Base-by-base conservation (phyloP, 2,329 filamentous ascomycete species). In the Didymella segeticola region DNA sequence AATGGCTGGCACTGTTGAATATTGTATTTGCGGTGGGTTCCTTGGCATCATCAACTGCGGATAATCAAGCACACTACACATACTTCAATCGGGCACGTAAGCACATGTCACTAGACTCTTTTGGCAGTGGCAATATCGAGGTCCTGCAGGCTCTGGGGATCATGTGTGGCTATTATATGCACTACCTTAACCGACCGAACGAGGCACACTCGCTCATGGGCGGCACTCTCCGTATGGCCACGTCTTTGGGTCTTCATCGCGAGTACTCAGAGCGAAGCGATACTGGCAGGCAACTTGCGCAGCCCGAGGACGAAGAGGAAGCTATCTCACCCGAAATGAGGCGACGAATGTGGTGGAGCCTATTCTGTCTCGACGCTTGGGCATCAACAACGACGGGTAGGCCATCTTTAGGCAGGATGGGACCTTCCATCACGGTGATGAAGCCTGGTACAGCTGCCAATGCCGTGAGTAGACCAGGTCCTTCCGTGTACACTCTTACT, bases 21-120 rank as follows among this genome's bases (percentile, higher is more conserved):
- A 89, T 89, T 77, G 88, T 92, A 4, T 88, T 91, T 60, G 88
- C 88, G 4, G 84, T 91, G 77, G 89, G 89, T 12, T 89, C 86
- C 63, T 86, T 92, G 43, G 87, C 84, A 1, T 86, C 86, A 29
- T 85, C 83, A 58, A 88, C 87, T 33, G 73, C 77, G 1, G 76
- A 80, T 31, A 87, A 90, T 67, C 83, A 85, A 58, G 85, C 81
- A 50, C 89, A 91, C 64, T 81, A 89, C 64, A 83, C 83, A 58
- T 91, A 88, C 74, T 91, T 89, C 73, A 83, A 83, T 60, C 82
- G 84, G 23, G 86, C 88, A 15, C 87, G 87, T 75, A 82, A 86
- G 49, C 82, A 89, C 63, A 75, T 91, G 9, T 83, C 80, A 7
- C 78, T 91, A 56, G 87, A 89, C 58, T 84, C 84, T 2, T 84